Percentiles rank a stretch among this genome's conserved stretches.
phyloP scores from a whole-genome alignment of 2,329 filamentous ascomycete genomes.

The Ceratocystis huliohia region DNA sequence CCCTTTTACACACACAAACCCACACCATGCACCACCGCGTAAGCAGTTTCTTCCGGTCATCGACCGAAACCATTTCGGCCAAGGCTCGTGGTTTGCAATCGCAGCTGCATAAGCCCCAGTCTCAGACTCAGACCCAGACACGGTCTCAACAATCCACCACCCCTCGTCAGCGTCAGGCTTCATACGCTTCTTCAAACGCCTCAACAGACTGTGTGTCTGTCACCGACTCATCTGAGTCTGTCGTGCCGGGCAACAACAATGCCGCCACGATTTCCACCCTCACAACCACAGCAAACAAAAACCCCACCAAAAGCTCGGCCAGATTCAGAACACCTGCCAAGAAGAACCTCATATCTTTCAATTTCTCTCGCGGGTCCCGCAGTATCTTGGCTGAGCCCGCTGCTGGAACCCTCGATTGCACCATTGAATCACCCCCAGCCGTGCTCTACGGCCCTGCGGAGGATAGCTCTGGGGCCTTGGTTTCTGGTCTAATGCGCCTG shows the following conservation, averaged over 20 bases:
- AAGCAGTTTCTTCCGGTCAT: slow-evolving; percentile 43
- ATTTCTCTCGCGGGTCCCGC: slow-evolving; percentile 16
- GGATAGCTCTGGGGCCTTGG: slow-evolving; percentile 67
- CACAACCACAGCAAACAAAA: slow-evolving; percentile 26
- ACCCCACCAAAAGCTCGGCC: slow-evolving; percentile 18
- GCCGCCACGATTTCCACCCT: slow-evolving; percentile 33
- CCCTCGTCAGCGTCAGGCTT: slow-evolving; percentile 18
- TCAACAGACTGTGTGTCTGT: slow-evolving; percentile 28
- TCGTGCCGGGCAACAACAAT: slow-evolving; percentile 29
- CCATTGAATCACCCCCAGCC: slow-evolving; percentile 74
- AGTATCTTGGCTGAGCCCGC: slow-evolving; percentile 32
- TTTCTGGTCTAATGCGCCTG: slow-evolving; percentile 72
- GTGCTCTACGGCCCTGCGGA: slow-evolving; percentile 67
- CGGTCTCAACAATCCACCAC: not conserved
- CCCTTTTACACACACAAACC: not conserved
- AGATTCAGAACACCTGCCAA: slow-evolving; percentile 27
- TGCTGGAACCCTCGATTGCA: slow-evolving; percentile 38
- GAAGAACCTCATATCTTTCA: slow-evolving; percentile 32
- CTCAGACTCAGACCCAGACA: slow-evolving; percentile 12
- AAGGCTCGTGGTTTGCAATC: slow-evolving; percentile 18
- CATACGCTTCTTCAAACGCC: slow-evolving; percentile 18
- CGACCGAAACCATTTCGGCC: slow-evolving; percentile 38
- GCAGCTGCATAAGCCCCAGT: slow-evolving; percentile 17
- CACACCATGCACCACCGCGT: slow-evolving; percentile 46
- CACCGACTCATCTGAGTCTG: slow-evolving; percentile 29